Evolutionary conservation across 1,139 yeast species (phyloP).

Genomic region (Yamadazyma epiphylla): DNA sequence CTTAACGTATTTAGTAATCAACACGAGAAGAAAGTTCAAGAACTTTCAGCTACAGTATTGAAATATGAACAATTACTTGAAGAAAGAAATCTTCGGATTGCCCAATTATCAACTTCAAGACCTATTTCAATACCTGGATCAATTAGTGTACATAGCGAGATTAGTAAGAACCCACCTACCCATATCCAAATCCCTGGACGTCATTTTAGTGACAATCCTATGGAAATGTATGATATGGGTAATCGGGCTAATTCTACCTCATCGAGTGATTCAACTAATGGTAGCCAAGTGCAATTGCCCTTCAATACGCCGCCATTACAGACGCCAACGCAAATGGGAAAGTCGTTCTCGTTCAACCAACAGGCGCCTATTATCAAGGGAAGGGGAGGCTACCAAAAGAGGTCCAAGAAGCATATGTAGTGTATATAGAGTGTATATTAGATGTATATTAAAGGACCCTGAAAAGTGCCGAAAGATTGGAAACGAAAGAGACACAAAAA

Average conservation of each 20-base stretch:
- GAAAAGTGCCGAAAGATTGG: too few species aligned
- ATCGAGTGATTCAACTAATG: constrained; percentile 10
- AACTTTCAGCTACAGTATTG: constrained; percentile 23
- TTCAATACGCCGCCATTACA: constrained; percentile 14
- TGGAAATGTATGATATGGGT: constrained; percentile 11
- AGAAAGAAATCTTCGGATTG: constrained; percentile 33
- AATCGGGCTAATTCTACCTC: constrained; percentile 12
- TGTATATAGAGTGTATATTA: too few species aligned
- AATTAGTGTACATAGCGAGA: neutral
- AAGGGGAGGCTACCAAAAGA: constrained; percentile 49
- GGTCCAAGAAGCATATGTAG: constrained; percentile 36
- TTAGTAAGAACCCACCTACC: neutral
- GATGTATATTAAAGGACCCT: too few species aligned
- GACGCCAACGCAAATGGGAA: constrained; percentile 10
- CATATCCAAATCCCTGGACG: neutral
- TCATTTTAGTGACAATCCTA: constrained; percentile 7
- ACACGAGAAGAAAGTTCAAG: constrained; percentile 30
- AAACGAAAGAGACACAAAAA: too few species aligned
- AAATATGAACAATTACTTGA: constrained; percentile 36
- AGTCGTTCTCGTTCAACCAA: constrained; percentile 3
- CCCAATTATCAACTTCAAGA: constrained; percentile 34
- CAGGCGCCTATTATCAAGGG: constrained; percentile 38
- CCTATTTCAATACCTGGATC: constrained; percentile 41
- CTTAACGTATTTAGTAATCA: constrained; percentile 18
- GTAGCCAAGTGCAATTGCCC: constrained; percentile 10